A percentile compares a stretch with the other conserved stretches of the same genome.
Conservation (phyloP, 441 rosid species). For the Isatis lusitanica region DNA sequence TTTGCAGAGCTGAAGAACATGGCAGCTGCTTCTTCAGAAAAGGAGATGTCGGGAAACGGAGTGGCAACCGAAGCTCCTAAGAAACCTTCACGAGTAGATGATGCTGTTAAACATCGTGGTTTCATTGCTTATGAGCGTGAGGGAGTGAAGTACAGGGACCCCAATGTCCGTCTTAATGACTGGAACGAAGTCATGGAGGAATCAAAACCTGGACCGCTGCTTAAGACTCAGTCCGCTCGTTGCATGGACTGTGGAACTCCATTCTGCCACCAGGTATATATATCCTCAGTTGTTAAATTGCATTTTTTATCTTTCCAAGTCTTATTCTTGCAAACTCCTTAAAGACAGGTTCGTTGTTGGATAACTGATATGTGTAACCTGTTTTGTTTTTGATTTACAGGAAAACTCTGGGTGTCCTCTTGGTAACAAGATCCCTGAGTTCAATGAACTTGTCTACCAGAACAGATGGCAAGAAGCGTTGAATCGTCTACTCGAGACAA, state of each 20-base stretch:
- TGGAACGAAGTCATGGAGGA: conserved; percentile 96
- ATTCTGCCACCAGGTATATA: conserved; percentile 92
- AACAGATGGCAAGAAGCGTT: conserved; percentile 99
- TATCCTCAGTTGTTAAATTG: background rate
- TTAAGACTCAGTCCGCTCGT: conserved; percentile 96
- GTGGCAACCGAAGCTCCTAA: conserved; percentile 43
- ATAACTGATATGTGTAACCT: too few relatives aligned
- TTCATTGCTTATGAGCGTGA: conserved; percentile 94
- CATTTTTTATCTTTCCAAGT: background rate
- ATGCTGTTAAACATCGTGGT: conserved; percentile 87
- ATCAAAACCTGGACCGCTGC: conserved; percentile 80
- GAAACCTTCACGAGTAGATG: conserved; percentile 68
- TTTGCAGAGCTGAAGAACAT: conserved; percentile 90
- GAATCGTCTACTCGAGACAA: conserved; percentile 93
- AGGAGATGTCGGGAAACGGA: conserved; percentile 43
- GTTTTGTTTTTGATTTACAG: conserved; percentile 42
- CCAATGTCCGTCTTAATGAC: conserved; percentile 80
- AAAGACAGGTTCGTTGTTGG: too few relatives aligned
- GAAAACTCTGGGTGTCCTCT: conserved; percentile 99
- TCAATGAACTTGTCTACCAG: conserved; percentile 96
- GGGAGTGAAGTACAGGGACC: conserved; percentile 91
- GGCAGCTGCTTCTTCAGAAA: conserved; percentile 65
- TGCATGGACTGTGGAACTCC: conserved; percentile 99
- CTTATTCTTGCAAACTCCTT: background rate
- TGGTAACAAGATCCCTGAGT: conserved; percentile 99